Evolutionary conservation across 1,139 yeast genomes (phyloP), one percentile per base, ranked within the genome.

Genomic region (Pichia kudriavzevii): DNA sequence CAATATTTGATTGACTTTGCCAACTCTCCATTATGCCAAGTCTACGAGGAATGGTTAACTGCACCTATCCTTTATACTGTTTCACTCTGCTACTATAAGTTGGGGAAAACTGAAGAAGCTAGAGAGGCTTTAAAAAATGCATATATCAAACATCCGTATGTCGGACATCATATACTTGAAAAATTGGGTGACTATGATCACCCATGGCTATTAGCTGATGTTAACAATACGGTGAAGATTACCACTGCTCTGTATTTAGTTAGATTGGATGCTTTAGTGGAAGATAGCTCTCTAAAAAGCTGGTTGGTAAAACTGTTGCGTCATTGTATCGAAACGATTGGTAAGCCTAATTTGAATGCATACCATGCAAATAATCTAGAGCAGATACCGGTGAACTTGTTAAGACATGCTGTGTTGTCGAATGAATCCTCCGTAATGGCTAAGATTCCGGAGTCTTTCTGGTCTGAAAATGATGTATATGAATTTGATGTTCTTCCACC

Each of bases 401-500:
- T 80, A 6, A 63, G 93, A 41, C 79, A 79, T 55, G 79, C 76
- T 2, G 67, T 80, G 22, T 57, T 81, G 29, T 77, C 87, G 0
- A 83, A 81, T 12, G 91, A 80, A 52, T 75, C 73, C 21, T 68
- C 73, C 32, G 67, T 78, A 0, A 75, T 80, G 81, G 84, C 83
- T 1, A 69, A 71, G 45, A 63, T 80, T 13, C 93, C 93, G 0
- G 53, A 65, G 28, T 49, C 59, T 2, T 63, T 79, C n/a, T 81
- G 85, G 81, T 65, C 68, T 2, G 54, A 71, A 29, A 66, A 75
- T 41, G 81, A 78, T 38, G 64, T 75, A 12, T 73, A 64, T 47
- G 93, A 81, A 46, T 81, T 71, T 52, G 93, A 81, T 55, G 70
- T 78, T 2, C 55, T 80, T 15, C 88, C 91, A 2, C 87, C 88